These are phyloP conservation scores for Flaveria ramosissima DNA, from an alignment of 129 eudicot genomes.

Conservation along the genomic window DNA sequence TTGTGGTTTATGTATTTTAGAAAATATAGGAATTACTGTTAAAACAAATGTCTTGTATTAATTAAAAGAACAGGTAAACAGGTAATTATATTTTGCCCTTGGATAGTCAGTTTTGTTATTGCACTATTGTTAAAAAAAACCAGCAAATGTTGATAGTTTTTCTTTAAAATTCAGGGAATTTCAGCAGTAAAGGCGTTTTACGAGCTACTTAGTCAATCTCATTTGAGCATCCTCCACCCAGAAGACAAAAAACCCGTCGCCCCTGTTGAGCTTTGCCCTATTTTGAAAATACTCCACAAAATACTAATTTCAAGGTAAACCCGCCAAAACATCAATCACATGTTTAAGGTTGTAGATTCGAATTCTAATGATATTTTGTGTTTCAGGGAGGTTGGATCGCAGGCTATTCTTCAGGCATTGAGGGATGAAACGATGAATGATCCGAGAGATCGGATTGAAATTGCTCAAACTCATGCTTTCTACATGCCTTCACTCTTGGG, in stretches of 20 bases:
- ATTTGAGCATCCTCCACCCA: constrained; percentile 61
- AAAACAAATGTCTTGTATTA: too few species aligned
- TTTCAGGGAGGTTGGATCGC: constrained; percentile 60
- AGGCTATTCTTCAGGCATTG: constrained; percentile 86
- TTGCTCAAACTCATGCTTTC: constrained; percentile 85
- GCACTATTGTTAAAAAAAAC: neutral
- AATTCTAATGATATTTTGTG: neutral
- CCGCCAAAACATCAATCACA: neutral
- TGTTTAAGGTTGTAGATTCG: too few species aligned
- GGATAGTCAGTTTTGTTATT: neutral
- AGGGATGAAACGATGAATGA: constrained; percentile 95
- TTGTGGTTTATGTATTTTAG: too few species aligned
- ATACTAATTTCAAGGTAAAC: constrained; percentile 77
- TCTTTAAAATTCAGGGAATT: constrained; percentile 62
- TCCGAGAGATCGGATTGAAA: constrained; percentile 92
- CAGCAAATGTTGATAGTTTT: neutral
- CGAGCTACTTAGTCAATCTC: constrained; percentile 87
- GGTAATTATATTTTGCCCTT: neutral
- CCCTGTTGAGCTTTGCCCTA: constrained; percentile 91
- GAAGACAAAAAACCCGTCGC: constrained; percentile 81
- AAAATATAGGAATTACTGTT: too few species aligned
- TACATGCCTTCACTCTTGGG: constrained; percentile 86
- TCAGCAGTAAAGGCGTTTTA: constrained; percentile 95
- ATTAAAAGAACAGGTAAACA: neutral
- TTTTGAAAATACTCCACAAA: constrained; percentile 76